Evolutionary conservation across 495 filamentous ascomycete genomes (phyloP).

Genomic region (Penicillium dipodomyicola): DNA sequence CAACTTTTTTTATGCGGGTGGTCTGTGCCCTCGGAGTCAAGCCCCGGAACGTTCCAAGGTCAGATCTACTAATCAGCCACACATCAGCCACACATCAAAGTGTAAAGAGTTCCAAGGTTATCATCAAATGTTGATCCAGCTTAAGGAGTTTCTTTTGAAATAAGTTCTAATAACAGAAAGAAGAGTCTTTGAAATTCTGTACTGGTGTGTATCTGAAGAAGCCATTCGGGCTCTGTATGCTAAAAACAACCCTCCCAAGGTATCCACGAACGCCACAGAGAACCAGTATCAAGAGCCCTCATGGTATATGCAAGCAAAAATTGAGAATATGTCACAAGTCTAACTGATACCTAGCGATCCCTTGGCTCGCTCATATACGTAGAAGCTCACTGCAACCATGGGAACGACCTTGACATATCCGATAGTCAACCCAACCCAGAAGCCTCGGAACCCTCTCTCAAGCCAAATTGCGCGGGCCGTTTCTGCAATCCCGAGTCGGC

Average conservation of each 20-base stretch:
- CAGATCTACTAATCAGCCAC: neutral
- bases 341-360: slow-evolving; percentile 65
- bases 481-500: slow-evolving; percentile 71
- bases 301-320: slow-evolving; percentile 11
- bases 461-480: slow-evolving; percentile 69
- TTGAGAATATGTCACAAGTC: slow-evolving; percentile 7
- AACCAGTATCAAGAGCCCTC: slow-evolving; percentile 2
- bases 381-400: slow-evolving; percentile 77
- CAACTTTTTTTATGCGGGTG: slow-evolving; percentile 29
- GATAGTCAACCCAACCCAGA: slow-evolving; percentile 90
- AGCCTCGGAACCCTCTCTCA: slow-evolving; percentile 76
- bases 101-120: neutral
- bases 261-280: slow-evolving; percentile 24
- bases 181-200: slow-evolving; percentile 9
- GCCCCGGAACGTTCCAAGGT: neutral
- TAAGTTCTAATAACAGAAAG: neutral
- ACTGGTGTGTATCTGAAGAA: slow-evolving; percentile 15
- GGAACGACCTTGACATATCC: slow-evolving; percentile 94
- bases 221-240: slow-evolving; percentile 17
- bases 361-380: slow-evolving; percentile 82
- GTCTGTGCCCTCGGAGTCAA: slow-evolving; percentile 23
- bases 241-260: slow-evolving; percentile 10
- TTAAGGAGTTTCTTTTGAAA: neutral
- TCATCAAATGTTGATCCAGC: neutral
- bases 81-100: neutral